Conservation (phyloP, 1,284 basidiomycete species). For the Ganoderma sp. region DNA sequence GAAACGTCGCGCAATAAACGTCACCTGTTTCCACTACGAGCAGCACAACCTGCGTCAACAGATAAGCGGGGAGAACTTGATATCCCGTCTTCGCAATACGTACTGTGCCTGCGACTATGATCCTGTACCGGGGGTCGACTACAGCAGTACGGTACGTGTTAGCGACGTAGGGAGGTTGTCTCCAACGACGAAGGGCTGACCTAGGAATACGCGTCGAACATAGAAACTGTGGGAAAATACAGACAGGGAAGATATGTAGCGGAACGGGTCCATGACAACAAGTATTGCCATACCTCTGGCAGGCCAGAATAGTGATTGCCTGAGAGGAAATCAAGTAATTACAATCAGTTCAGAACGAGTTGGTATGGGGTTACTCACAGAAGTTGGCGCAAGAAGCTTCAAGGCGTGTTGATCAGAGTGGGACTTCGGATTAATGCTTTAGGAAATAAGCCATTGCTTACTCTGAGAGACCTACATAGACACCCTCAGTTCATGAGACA, state of each 20-base stretch:
- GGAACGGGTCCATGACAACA: background rate
- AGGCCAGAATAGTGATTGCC: slow-evolving; percentile 2
- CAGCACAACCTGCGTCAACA: too few relatives aligned
- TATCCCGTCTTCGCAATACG: background rate
- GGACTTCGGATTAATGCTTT: background rate
- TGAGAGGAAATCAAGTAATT: background rate
- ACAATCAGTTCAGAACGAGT: background rate
- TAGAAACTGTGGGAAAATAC: slow-evolving; percentile 1
- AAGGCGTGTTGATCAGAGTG: background rate
- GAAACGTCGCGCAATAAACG: too few relatives aligned
- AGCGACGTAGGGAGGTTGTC: background rate
- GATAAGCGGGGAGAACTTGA: background rate
- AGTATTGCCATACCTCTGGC: background rate
- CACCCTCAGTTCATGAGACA: background rate
- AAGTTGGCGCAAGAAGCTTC: background rate
- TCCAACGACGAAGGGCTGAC: too few relatives aligned
- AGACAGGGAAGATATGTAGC: background rate
- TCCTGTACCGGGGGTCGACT: too few relatives aligned
- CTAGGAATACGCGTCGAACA: background rate
- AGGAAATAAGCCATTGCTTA: background rate
- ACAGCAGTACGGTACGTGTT: background rate
- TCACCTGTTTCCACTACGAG: too few relatives aligned
- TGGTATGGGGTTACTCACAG: background rate
- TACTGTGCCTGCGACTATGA: too few relatives aligned
- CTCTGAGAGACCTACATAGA: background rate